Evolutionary conservation across 345 rosid species (phyloP).

Genomic region (Eucalyptus erythrocorys): DNA sequence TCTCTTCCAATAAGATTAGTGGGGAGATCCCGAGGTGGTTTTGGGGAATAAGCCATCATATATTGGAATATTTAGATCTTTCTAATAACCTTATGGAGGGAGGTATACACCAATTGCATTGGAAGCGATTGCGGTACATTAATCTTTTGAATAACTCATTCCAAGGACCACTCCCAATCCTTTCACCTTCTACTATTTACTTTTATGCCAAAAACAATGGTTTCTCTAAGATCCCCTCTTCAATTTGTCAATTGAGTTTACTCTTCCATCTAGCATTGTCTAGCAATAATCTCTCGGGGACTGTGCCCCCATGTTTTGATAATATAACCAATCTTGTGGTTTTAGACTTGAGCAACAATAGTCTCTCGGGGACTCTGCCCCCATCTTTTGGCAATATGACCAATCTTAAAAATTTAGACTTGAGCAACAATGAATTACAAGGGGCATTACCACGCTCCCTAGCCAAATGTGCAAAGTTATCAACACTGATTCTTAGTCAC

Average conservation of each 20-base stretch:
- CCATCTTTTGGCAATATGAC: too few relatives aligned
- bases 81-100: too few relatives aligned
- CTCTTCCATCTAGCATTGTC: neutral
- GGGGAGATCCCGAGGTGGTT: too few relatives aligned
- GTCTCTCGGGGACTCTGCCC: too few relatives aligned
- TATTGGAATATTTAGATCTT: too few relatives aligned
- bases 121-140: too few relatives aligned
- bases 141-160: too few relatives aligned
- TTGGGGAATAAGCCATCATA: too few relatives aligned
- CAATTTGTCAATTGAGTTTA: neutral
- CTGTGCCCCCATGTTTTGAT: too few relatives aligned
- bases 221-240: neutral
- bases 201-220: neutral
- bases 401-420: neutral
- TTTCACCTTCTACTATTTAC: neutral
- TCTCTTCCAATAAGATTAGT: too few relatives aligned
- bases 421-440: neutral
- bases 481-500: rapidly evolving
- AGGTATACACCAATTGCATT: neutral
- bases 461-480: neutral
- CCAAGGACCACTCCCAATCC: neutral
- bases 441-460: neutral
- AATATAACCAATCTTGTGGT: rapidly evolving
- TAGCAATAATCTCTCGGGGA: neutral
- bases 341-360: rapidly evolving